Evolutionary conservation across 2,329 filamentous ascomycete species (phyloP), one percentile per base, ranked within the genome.

Genomic region (Venturia aucupariae): DNA sequence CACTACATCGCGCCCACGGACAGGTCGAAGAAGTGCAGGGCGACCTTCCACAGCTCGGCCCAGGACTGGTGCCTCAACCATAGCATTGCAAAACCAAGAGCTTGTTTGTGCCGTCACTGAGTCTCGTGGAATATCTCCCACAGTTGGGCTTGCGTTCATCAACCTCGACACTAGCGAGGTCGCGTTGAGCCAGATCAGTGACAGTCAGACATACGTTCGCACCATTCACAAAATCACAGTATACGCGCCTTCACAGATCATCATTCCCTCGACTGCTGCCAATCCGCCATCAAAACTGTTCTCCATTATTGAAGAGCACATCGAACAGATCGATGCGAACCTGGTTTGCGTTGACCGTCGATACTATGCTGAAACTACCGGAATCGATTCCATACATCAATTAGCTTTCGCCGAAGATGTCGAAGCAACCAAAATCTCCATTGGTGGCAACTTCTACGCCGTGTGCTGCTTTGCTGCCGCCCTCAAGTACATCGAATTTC

Each of bases 51-150:
- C 79, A 64, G 77, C 75, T 61, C 76, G 79, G 46, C 82, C 81
- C 61, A 78, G 79, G 65, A 86, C 83, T 44, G 79, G 79, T 60
- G 78, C 80, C 38, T 87, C 85, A 1, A 84, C 82, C 2, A 79
- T 84, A 55, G 84, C 81, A 39, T 74, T 82, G 59, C 80, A 81
- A 67, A 77, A 79, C 30, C 87, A 93, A 70, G 85, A 89, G 67
- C 85, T 96, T 63, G 80, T 97, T n/a, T 97, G 93, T 74, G 92
- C 93, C 4, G 77, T 97, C 60, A 90, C 86, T 70, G 92, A 97
- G 73, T 91, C 90, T 54, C 88, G 92, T n/a, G 91, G 91, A 5
- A 84, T 96, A 4, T 87, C 90, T 27, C 91, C 92, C 0, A 89
- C 87, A 0, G 87, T 97, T 1, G 92, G 93, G 0, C 80, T 96